Evolutionary conservation across 176 grass and related monocot species (phyloP).

Genomic region (Phoenix dactylifera): DNA sequence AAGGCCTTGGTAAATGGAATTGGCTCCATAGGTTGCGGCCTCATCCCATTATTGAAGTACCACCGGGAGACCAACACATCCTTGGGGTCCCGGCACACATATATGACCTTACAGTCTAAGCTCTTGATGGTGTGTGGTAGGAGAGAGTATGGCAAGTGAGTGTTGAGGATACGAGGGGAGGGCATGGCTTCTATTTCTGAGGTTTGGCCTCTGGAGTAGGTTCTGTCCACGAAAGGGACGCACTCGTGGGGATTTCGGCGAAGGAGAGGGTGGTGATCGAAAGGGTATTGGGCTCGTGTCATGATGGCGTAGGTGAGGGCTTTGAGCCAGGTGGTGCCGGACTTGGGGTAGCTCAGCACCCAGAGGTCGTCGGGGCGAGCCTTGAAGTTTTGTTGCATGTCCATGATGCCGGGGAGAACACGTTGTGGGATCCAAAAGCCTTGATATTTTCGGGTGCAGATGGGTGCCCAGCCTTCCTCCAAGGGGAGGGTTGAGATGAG

Average conservation of each 20-base stretch:
- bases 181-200: neutral
- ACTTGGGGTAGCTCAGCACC: neutral
- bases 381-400: neutral
- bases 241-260: constrained; percentile 3
- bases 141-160: constrained; percentile 9
- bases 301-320: neutral
- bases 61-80: too few relatives aligned
- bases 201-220: neutral
- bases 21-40: too few relatives aligned
- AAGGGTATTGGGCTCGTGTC: neutral
- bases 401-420: too few relatives aligned
- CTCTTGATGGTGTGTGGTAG: neutral
- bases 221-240: neutral
- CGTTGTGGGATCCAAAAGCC: too few relatives aligned
- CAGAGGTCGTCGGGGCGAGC: constrained; percentile 1
- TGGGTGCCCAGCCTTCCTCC: too few relatives aligned
- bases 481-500: too few relatives aligned
- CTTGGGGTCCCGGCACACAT: constrained; percentile 9
- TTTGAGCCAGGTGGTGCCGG: constrained; percentile 9
- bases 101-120: constrained; percentile 3
- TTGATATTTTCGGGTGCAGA: too few relatives aligned
- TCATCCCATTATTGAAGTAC: too few relatives aligned
- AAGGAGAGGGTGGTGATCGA: constrained; percentile 1
- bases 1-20: too few relatives aligned
- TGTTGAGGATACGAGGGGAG: constrained; percentile 1